These are phyloP conservation scores for Euryodendron excelsum DNA, from an alignment of 148 eudicot genomes.

Conservation along the genomic window DNA sequence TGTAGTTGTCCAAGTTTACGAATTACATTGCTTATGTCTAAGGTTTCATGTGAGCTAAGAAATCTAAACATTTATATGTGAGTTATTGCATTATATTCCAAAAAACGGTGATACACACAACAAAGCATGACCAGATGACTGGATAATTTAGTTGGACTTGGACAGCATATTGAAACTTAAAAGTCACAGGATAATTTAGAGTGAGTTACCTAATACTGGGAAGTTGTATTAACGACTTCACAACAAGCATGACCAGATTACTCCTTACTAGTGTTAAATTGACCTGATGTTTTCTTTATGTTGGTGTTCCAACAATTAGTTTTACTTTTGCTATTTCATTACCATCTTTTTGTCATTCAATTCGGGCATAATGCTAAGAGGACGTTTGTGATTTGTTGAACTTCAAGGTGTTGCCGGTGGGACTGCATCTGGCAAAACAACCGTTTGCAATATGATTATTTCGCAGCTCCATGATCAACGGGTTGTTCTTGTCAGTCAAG, in stretches of 20 bases:
- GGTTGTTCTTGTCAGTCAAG: constrained; percentile 61
- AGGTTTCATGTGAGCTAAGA: too few species aligned
- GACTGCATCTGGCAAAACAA: constrained; percentile 68
- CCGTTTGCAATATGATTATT: constrained; percentile 65
- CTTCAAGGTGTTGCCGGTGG: constrained; percentile 61
- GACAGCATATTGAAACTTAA: neutral
- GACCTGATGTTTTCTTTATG: neutral
- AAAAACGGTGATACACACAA: too few species aligned
- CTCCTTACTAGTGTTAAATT: neutral
- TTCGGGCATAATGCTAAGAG: neutral
- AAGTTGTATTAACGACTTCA: neutral
- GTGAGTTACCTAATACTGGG: neutral
- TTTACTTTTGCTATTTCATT: neutral
- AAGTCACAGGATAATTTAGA: neutral
- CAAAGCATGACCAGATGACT: too few species aligned
- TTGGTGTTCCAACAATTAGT: neutral
- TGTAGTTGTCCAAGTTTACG: too few species aligned
- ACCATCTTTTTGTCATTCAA: neutral
- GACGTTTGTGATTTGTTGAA: neutral
- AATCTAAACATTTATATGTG: too few species aligned
- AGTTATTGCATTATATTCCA: too few species aligned
- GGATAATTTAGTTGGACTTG: too few species aligned
- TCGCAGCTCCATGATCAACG: constrained; percentile 66
- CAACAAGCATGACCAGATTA: neutral
- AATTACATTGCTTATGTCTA: too few species aligned